Percentiles rank a stretch among this genome's conserved stretches.
phyloP scores from a whole-genome alignment of 1,284 basidiomycete species.

The Schizophyllum amplum region DNA sequence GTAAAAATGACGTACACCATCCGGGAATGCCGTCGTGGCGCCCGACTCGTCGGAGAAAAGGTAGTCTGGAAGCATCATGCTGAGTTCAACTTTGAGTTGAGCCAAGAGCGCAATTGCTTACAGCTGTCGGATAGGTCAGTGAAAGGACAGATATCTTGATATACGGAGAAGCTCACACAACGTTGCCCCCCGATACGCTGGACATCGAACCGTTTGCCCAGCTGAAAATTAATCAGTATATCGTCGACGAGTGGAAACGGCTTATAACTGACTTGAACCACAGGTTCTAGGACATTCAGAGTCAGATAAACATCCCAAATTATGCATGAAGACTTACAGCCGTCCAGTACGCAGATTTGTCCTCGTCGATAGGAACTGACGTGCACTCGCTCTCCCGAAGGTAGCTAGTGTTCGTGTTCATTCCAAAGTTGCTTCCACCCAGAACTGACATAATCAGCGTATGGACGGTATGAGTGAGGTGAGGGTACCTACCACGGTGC shows the following conservation, averaged over 20 bases:
- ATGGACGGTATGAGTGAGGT: background rate
- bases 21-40: constrained; percentile 37
- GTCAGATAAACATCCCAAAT: background rate
- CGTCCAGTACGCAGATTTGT: constrained; percentile 36
- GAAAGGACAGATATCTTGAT: background rate
- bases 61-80: constrained; percentile 27
- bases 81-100: background rate
- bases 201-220: constrained; percentile 33
- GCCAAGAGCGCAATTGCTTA: no score
- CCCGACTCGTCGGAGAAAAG: constrained; percentile 33
- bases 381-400: constrained; percentile 32
- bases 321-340: constrained; percentile 28
- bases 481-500: background rate
- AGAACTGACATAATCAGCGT: constrained; percentile 20
- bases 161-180: constrained; percentile 22
- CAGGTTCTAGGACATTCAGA: constrained; percentile 21
- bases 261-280: constrained; percentile 27
- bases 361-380: constrained; percentile 33
- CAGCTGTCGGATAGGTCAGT: constrained; percentile 12
- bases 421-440: constrained; percentile 35
- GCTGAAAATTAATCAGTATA: constrained; percentile 14
- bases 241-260: constrained; percentile 1
- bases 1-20: constrained; percentile 27
- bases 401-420: constrained; percentile 23
- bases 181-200: constrained; percentile 28